Conservation (phyloP, 331 rosid genomes). For the Acacia concinna region DNA sequence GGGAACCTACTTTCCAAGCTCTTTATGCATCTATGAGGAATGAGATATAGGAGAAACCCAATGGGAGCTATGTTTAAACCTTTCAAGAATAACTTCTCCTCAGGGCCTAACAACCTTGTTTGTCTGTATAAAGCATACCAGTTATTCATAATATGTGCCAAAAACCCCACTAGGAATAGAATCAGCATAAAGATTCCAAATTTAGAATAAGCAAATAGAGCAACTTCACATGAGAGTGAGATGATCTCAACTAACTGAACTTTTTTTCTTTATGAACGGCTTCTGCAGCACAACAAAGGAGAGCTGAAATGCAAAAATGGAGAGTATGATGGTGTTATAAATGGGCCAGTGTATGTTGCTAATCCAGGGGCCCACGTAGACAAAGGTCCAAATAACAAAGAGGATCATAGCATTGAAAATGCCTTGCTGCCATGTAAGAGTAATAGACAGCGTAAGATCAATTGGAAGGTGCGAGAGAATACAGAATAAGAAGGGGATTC, state of each 20-base stretch:
- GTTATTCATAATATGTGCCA: conserved; percentile 61
- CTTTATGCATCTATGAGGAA: conserved; percentile 52
- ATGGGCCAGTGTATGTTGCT: too few species aligned
- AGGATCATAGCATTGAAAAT: too few species aligned
- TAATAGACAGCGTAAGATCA: too few species aligned
- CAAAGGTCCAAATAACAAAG: too few species aligned
- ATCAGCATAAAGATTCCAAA: conserved; percentile 63
- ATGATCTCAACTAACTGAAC: conserved; percentile 87
- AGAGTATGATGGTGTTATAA: conserved; percentile 49
- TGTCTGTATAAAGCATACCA: conserved; percentile 78
- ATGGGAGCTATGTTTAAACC: conserved; percentile 65
- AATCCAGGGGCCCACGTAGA: too few species aligned
- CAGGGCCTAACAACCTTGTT: conserved; percentile 59
- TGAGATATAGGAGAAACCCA: conserved; percentile 59
- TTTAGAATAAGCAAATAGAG: conserved; percentile 54
- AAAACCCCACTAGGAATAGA: conserved; percentile 61
- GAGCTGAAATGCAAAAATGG: conserved; percentile 70
- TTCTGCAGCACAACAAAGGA: conserved; percentile 87
- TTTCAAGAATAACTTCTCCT: conserved; percentile 48
- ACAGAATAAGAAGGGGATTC: too few species aligned
- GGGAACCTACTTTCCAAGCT: conserved; percentile 57
- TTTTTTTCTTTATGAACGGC: conserved; percentile 86
- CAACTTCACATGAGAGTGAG: conserved; percentile 61
- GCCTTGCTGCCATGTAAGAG: too few species aligned
- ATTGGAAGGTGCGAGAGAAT: too few species aligned